Evolutionary conservation across 192 early-diverging fungal genomes (phyloP), one percentile per base, ranked within the genome.

Genomic region (Podila clonocystis): DNA sequence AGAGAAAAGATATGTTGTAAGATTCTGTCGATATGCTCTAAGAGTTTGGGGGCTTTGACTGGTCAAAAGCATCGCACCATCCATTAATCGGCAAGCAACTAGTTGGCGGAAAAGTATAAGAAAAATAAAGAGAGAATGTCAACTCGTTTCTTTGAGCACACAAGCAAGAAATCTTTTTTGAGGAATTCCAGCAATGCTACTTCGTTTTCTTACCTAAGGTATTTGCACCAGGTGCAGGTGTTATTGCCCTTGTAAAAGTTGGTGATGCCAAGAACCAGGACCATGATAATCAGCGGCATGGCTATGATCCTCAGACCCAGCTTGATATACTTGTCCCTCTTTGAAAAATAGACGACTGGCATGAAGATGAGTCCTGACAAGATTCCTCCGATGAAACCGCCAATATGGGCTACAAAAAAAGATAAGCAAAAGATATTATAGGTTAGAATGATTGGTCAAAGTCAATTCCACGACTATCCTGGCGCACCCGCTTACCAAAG

Each of bases 381-480:
- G 41, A 94, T 71, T 0, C 93, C 94, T 58, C 77, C 82, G 38
- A 91, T 72, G 72, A 92, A 94, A 5, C 94, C 93, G 48, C 94
- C 95, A 52, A 95, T 85, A 86, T 96, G 95, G 19, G 95, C 94
- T 61, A 61, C 11, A 19, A 26, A 33, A 45, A 5, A 31, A 19
- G 3, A 30, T 17, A 60, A 60, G 38, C 8, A 41, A 41, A 41
- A 9, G 38, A 30, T 8, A 9, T 26, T 33, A 5, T 9, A 30
- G 9, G 24, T 60, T 8, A 60, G 22, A 29, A 30, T 9, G 15
- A 15, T 60, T 30, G 24, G 58, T 28, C 24, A 6, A 12, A 15
- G 5, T 59, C 58, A 29, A 5, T 30, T 60, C 28, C 17, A 30
- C 58, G 1, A 5, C 13, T 19, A 30, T 60, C 26, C 28, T 29